Evolutionary conservation across 768 basidiomycete species (phyloP).

Genomic region (Tylopilus vinaceipallidus): DNA sequence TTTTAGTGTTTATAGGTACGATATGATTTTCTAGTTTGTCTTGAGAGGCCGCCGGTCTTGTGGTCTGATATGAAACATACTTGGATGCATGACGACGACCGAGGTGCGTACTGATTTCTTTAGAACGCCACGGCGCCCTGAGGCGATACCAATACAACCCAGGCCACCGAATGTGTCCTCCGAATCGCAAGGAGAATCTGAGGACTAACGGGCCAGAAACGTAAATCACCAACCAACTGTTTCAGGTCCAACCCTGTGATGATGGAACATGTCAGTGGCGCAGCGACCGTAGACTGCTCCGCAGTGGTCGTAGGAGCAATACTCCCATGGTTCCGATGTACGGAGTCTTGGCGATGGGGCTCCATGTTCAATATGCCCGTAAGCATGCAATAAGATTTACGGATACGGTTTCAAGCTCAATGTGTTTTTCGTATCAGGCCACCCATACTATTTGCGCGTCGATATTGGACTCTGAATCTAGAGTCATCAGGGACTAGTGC

Average conservation of each 20-base stretch:
- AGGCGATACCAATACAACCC: no score
- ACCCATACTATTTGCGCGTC: not conserved
- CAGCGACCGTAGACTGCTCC: no score
- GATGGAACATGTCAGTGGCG: not conserved
- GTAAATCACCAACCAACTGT: constrained; percentile 19
- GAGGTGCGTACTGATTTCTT: not conserved
- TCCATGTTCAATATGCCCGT: constrained; percentile 3
- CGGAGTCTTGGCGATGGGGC: constrained; percentile 6
- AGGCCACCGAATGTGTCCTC: not conserved
- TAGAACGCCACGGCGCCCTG: no score
- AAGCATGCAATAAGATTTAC: no score
- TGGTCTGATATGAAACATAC: constrained; percentile 9
- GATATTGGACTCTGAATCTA: no score
- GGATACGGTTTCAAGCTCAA: not conserved
- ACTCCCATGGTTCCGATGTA: not conserved
- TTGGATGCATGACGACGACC: constrained; percentile 1
- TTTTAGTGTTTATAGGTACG: constrained; percentile 6
- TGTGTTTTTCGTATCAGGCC: not conserved
- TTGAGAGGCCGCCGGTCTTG: not conserved
- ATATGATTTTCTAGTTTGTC: constrained; percentile 12
- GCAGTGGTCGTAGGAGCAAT: no score
- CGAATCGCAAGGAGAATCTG: constrained; percentile 1
- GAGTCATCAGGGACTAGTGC: no score
- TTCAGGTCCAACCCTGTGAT: constrained; percentile 10
- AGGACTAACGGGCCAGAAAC: constrained; percentile 12